Evolutionary conservation across 2,329 filamentous ascomycete species (phyloP), one percentile per base, ranked within the genome.

Genomic region (Falciphora oryzae): DNA sequence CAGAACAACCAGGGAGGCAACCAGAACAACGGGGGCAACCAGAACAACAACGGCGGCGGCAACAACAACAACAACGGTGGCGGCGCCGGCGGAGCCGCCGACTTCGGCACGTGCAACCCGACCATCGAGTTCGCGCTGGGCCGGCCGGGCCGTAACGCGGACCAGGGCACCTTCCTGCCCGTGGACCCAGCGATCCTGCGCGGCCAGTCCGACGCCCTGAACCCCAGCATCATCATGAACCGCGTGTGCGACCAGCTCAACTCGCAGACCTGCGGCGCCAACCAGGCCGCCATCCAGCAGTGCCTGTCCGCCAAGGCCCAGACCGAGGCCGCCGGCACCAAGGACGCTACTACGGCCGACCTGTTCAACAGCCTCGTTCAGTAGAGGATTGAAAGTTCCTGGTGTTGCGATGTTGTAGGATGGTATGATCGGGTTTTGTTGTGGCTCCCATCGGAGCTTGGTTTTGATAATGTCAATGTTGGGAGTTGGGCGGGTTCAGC

Each of bases 211-310:
- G 88, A 90, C 72, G 87, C 87, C 11, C 79, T 90, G 59, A 90
- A 90, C 83, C 87, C 87, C 65, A 84, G 85, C 78, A 90, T 90
- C 79, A 90, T 90, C 79, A 89, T 86, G 73, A 89, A 89, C 81
- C 83, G 86, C 67, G 86, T 90, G 74, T 87, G 85, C 75, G 87
- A 90, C 75, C 86, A 89, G 77, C 81, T 90, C 65, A 81, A 58
- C 28, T 53, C 75, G 72, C 90, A 89, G 76, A 85, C 87, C 53
- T 90, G 88, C 76, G 77, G 79, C 56, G 87, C 87, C 63, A 87
- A 86, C 71, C 79, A 77, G 31, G 86, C 84, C 4, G 88, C 86
- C 64, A 79, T 83, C 68, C 72, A 79, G 16, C 79, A 80, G 6
- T 88, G 84, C 74, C 69, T 74, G 62, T 74, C 76, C 29, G 86